Evolutionary conservation across 441 rosid species (phyloP), one percentile per base, ranked within the genome.

Genomic region (Hura crepitans): DNA sequence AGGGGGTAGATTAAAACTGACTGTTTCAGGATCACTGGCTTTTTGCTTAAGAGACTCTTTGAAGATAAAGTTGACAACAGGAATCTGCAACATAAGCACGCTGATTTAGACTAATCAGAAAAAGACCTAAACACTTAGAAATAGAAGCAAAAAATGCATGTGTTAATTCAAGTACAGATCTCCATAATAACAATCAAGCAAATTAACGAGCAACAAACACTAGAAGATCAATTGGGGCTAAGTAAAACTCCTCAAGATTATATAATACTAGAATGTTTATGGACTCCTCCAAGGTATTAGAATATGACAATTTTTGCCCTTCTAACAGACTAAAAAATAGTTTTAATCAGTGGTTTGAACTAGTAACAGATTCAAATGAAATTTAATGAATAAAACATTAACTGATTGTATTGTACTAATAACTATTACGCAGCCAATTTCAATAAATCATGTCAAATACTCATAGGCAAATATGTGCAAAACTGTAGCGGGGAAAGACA

Each of bases 31-130:
- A 72, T 92, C 91, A 63, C 96, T 90, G 68, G 79, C 78, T 79
- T 95, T 95, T 64, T 84, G 88, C 84, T 95, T 95, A 67, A 92
- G 88, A 74, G 99, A 87, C 76, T 82, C 85, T 70, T 79, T 88
- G 72, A 95, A 85, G 63, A 90, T 83, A 77, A 83, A 80, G 82
- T 81, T 89, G 80, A 90, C 90, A 72, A 81, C 82, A 62, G 91
- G 92, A 68, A 76, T 71, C 97, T 90, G 85, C 79, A 77, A 46
- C 23, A 49, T 43, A n/a, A 45, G 70, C 71, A 75, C 58, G 69
- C 17, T 55, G 43, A 45, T 50, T 69, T n/a, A 62, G 77, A 59
- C 47, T 57, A 62, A 65, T 50, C 61, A 39, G 62, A 37, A 69
- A 22, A 64, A 6, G 20, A 80, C 7, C n/a, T 39, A 20, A 56